Base-by-base conservation (phyloP, 1,284 basidiomycete genomes). In the Termitomyces sp. region DNA sequence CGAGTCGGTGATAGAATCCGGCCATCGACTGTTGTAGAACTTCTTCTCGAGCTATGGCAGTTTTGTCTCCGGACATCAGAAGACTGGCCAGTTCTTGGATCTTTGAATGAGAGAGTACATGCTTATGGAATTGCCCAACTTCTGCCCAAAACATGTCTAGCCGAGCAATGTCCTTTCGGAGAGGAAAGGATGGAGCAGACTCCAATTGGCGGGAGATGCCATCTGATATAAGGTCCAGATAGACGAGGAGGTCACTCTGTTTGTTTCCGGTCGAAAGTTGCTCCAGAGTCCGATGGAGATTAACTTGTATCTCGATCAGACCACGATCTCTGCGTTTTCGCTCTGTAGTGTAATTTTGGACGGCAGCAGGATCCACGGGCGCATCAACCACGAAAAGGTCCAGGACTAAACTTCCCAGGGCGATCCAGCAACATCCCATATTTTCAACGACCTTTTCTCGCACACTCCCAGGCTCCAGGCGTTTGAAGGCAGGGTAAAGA, bases 281-380 rank as follows among this genome's bases (percentile, higher is more conserved):
- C 60, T 93, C 91, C 6, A 86, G 73, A 18, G 72, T 65, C 14
- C 64, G 60, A 57, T 92, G 84, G 3, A 91, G 74, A 0, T 64
- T 56, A 5, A 90, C 67, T 62, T 91, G 83, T 5, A 72, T 70
- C 0, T 66, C 59, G 0, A 91, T 62, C n/a, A 74, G 65, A 0
- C 67, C 62, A 14, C 75, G 66, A 49, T 83, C 75, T n/a, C 72
- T 63, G n/a, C 65, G 61, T 60, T 79, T 73, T 42, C 87, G 81
- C 35, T 76, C 70, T 5, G 68, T 68, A 0, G 77, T 73, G 34
- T 80, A 81, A 42, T 76, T 77, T 47, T 85, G 78, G 31, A 88
- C 78, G 16, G 84, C 84, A 13, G 88, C 83, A 8, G 96, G 96
- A 66, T 99, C 97, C 49, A 98, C 72, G 1, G 95, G 93, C 3